Base-by-base conservation (phyloP, 2,329 filamentous ascomycete genomes). In the Phialophora macrospora region DNA sequence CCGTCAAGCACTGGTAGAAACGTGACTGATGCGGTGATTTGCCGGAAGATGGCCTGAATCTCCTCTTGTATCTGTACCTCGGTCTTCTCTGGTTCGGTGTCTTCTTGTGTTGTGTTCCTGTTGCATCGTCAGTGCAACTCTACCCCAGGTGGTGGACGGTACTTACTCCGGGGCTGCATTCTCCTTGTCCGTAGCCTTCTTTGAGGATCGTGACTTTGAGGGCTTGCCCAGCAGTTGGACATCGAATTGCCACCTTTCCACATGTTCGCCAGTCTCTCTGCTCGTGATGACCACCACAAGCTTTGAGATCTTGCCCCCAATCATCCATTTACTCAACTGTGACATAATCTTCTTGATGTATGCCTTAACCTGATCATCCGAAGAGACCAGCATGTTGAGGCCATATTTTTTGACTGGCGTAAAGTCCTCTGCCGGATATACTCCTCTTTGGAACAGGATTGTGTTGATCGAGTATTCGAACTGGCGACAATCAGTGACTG, bases 321-420 rank as follows among this genome's bases (percentile, higher is more conserved):
- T 85, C 93, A 98, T 98, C 95, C 95, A 99, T 77, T 92, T 92
- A 81, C 96, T 94, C 65, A 99, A 87, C 80, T 99, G 95, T 30
- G 89, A 89, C 93, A 97, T 99, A 81, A 99, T 98, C 81, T 96
- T 97, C 80, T 97, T 97, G 83, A 99, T 96, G 81, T 99, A 99
- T 34, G 93, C 92, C 80, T 97, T 96, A 76, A 99, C 95, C 81
- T 99, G 94, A 82, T 98, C 95, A 77, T 99, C 95, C 70, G 93
- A 88, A 34, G 94, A 96, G 59, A 98, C 93, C 74, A 97, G 90
- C 93, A 97, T 97, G 75, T 97, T 98, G 74, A 99, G 87, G 74
- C 95, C 95, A 89, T 99, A 99, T 82, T 99, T 99, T 82, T 99
- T 99, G 75, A 99, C 93, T 12, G 93, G 90, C 72, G 91, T 92